A percentile compares a stretch with the other conserved stretches of the same genome.
These are phyloP conservation scores for Omphalea diandra DNA, from an alignment of 441 rosid genomes.

Conservation along the genomic window DNA sequence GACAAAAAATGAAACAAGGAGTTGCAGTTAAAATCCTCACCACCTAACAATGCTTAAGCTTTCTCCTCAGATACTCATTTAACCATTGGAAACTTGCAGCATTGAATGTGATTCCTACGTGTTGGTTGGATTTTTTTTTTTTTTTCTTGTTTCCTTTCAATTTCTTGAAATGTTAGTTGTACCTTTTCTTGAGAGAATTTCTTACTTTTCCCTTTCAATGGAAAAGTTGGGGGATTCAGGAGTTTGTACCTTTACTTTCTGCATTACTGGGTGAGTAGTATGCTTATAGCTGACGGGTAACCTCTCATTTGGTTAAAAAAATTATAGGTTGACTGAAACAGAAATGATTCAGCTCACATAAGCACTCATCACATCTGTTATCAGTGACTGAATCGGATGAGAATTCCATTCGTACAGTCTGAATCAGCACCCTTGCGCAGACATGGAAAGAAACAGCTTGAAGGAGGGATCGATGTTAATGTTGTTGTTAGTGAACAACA, in stretches of 20 bases:
- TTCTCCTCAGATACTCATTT: not conserved
- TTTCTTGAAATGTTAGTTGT: not conserved
- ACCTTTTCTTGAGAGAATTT: too few relatives aligned
- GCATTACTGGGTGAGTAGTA: not conserved
- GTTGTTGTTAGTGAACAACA: not conserved
- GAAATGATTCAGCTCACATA: not conserved
- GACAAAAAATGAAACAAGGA: not conserved
- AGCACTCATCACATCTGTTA: not conserved
- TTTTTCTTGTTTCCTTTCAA: too few relatives aligned
- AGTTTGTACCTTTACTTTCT: not conserved
- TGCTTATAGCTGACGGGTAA: not conserved
- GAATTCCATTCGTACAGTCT: not conserved
- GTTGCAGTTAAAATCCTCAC: too few relatives aligned
- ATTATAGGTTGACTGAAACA: too few relatives aligned
- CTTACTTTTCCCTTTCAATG: too few relatives aligned
- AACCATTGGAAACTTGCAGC: not conserved
- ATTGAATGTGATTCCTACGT: not conserved
- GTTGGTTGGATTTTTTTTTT: not conserved
- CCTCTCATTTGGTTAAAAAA: too few relatives aligned
- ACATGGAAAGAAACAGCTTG: not conserved
- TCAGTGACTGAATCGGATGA: not conserved
- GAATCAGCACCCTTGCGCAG: not conserved
- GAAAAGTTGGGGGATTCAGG: not conserved
- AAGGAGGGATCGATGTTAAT: not conserved
- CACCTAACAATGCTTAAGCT: too few relatives aligned